phyloP scores from a whole-genome alignment of 2,329 filamentous ascomycete species.

The Paramyrothecium roridum region DNA sequence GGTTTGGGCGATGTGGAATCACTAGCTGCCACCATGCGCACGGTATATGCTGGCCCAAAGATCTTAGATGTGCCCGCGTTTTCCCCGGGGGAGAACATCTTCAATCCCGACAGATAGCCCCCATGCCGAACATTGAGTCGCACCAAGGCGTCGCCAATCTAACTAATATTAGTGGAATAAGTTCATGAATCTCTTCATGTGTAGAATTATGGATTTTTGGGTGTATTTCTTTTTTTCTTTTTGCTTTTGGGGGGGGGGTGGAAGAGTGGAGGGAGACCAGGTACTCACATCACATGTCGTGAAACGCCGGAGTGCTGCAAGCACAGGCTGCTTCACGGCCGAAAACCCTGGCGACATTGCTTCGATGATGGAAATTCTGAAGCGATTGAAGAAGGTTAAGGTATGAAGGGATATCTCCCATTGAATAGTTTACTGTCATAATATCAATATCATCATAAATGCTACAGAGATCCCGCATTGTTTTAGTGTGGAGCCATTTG shows the following conservation, averaged over 20 bases:
- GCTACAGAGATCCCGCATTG: too few species aligned
- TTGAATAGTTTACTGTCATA: neutral
- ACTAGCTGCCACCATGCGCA: constrained; percentile 22
- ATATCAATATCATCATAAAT: neutral
- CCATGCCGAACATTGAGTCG: constrained; percentile 23
- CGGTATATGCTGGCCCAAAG: constrained; percentile 22
- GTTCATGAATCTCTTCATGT: too few species aligned
- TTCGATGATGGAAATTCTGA: neutral
- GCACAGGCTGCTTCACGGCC: neutral
- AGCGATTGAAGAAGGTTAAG: neutral
- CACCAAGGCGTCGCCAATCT: constrained; percentile 22
- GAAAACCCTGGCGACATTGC: neutral
- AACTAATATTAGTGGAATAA: neutral
- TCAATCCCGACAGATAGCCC: constrained; percentile 19
- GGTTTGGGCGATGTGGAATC: constrained; percentile 18
- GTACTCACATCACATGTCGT: neutral
- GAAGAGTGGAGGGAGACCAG: too few species aligned
- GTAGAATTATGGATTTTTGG: neutral
- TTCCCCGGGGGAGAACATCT: constrained; percentile 13
- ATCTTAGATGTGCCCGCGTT: constrained; percentile 9
- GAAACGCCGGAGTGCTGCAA: neutral
- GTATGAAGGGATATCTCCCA: neutral
- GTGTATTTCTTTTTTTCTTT: too few species aligned
- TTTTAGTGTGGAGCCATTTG: too few species aligned
- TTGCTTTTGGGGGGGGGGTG: too few species aligned